These are phyloP conservation scores for Cyanidioschyzon merolae DNA, from an alignment of 23 red algal genomes.

Conservation along the genomic window DNA sequence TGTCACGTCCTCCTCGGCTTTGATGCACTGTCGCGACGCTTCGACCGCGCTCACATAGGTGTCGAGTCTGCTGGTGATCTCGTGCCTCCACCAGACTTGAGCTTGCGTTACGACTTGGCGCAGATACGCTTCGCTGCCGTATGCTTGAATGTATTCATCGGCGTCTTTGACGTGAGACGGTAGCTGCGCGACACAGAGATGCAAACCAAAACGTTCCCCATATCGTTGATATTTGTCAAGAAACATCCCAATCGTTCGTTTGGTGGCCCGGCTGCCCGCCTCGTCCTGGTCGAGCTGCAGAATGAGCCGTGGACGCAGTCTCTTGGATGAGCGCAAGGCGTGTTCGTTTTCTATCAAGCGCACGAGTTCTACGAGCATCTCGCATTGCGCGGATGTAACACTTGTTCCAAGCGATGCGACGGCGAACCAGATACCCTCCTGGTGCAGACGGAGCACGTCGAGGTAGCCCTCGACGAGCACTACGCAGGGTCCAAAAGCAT, in stretches of 20 bases:
- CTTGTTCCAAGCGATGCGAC: conserved; percentile 71
- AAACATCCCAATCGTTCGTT: conserved; percentile 14
- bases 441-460: conserved; percentile 68
- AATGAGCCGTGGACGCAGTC: background rate
- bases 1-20: background rate
- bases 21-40: background rate
- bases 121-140: conserved; percentile 12
- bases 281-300: conserved; percentile 16
- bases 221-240: background rate
- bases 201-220: background rate
- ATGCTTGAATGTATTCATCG: conserved; percentile 22
- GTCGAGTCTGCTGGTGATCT: background rate
- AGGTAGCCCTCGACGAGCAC: conserved; percentile 86
- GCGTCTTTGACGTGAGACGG: conserved; percentile 22
- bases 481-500: background rate
- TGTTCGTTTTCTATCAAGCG: conserved; percentile 14
- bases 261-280: background rate
- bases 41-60: background rate
- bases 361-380: conserved; percentile 17
- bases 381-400: conserved; percentile 32
- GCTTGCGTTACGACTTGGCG: conserved; percentile 7
- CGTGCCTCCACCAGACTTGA: conserved; percentile 1
- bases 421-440: conserved; percentile 37
- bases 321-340: background rate
- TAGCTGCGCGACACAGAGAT: conserved; percentile 9